Conservation (phyloP, 805 yeast genomes). For the Novakomyces olei region DNA sequence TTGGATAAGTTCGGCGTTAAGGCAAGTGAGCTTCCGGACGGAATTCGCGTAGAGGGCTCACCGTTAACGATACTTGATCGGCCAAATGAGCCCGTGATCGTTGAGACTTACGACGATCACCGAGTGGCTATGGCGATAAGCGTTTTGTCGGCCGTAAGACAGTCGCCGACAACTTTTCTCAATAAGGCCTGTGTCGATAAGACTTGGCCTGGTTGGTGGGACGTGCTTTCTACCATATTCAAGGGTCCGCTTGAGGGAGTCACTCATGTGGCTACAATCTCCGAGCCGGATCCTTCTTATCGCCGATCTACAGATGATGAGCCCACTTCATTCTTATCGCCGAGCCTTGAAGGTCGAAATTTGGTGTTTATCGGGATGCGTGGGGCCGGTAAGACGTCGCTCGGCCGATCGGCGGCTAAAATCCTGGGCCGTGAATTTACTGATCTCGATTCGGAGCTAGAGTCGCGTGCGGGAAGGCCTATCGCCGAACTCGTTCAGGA, state of each 20-base stretch:
- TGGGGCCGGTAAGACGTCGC: conserved; percentile 86
- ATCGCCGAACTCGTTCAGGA: conserved; percentile 28
- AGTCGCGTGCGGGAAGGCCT: conserved; percentile 23
- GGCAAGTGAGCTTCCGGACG: conserved; percentile 75
- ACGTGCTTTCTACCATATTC: conserved; percentile 49
- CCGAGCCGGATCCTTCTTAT: conserved; percentile 7
- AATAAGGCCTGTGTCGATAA: conserved; percentile 88
- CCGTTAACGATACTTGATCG: conserved; percentile 21
- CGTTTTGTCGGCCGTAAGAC: conserved; percentile 52
- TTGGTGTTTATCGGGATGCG: conserved; percentile 87
- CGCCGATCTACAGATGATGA: conserved; percentile 10
- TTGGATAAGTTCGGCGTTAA: conserved; percentile 75
- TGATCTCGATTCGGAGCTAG: conserved; percentile 61
- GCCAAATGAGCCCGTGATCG: conserved; percentile 44
- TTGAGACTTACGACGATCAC: conserved; percentile 91
- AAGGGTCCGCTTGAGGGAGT: conserved; percentile 48
- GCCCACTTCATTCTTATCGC: conserved; percentile 12
- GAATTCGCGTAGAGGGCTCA: conserved; percentile 67
- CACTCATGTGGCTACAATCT: conserved; percentile 8
- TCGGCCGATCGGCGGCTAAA: conserved; percentile 57
- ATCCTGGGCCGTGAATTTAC: conserved; percentile 42
- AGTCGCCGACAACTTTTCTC: conserved; percentile 42
- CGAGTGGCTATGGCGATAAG: conserved; percentile 97
- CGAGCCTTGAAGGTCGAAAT: conserved; percentile 29
- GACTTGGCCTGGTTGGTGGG: conserved; percentile 99